These are phyloP conservation scores for Aspergillaceae sp. DNA, from an alignment of 2,329 filamentous ascomycete species.

Conservation along the genomic window DNA sequence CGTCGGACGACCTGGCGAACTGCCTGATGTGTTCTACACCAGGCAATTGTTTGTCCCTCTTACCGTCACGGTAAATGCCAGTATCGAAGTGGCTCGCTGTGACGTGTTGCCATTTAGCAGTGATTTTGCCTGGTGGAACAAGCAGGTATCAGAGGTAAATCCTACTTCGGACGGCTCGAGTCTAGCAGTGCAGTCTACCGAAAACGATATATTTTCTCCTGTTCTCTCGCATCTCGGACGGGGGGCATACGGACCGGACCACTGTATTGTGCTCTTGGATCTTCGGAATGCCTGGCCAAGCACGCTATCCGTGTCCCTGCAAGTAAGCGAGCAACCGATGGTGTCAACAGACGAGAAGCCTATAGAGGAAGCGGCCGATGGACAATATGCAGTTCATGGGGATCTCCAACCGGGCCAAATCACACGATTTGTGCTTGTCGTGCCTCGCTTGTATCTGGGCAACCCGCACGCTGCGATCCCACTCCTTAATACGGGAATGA, in stretches of 20 bases:
- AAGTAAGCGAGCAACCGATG: conserved; percentile 30
- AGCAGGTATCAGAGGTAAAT: conserved; percentile 8
- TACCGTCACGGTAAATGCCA: conserved; percentile 84
- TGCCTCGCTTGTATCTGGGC: conserved; percentile 67
- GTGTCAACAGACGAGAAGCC: conserved; percentile 3
- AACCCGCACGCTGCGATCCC: conserved; percentile 71
- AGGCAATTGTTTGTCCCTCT: conserved; percentile 72
- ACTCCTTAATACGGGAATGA: conserved; percentile 67
- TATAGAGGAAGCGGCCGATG: conserved; percentile 13
- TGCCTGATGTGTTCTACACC: conserved; percentile 70
- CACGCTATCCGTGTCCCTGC: conserved; percentile 59
- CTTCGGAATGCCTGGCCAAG: conserved; percentile 85
- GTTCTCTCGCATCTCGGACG: conserved; percentile 36
- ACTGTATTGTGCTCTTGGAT: conserved; percentile 74
- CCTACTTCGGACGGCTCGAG: conserved; percentile 4
- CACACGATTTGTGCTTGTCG: conserved; percentile 64
- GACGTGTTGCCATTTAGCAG: conserved; percentile 68
- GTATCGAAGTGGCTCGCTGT: conserved; percentile 70
- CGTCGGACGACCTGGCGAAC: conserved; percentile 62
- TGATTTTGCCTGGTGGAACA: conserved; percentile 56
- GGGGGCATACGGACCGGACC: conserved; percentile 45
- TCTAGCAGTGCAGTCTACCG: conserved; percentile 14
- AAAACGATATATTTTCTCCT: conserved; percentile 37
- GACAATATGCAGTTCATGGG: conserved; percentile 32
- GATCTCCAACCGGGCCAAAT: conserved; percentile 53